These are phyloP conservation scores for Beauveria scarabaeidicola DNA, from an alignment of 2,329 filamentous ascomycete species.

Conservation along the genomic window DNA sequence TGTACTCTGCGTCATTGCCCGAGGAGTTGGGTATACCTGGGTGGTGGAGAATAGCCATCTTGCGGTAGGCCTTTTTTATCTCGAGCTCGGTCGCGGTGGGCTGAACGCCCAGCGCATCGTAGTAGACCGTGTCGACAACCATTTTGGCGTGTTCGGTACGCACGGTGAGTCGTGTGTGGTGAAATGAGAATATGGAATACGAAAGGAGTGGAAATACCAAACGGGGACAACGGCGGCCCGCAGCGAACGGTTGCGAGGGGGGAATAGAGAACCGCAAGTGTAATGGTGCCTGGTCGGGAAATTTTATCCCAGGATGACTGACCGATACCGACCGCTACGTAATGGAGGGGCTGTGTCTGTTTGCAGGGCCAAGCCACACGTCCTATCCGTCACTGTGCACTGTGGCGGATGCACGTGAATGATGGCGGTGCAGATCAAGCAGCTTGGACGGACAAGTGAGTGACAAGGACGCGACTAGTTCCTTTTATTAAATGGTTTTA, in stretches of 20 bases:
- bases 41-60: slow-evolving; percentile 88
- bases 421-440: neutral
- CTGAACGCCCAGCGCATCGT: slow-evolving; percentile 77
- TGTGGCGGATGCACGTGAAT: slow-evolving; percentile 8
- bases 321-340: slow-evolving; percentile 20
- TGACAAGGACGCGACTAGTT: no score
- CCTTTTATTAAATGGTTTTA: no score
- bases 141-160: slow-evolving; percentile 38
- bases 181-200: neutral
- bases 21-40: slow-evolving; percentile 49
- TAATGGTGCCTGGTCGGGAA: slow-evolving; percentile 12
- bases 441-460: neutral
- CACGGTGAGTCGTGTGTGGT: neutral
- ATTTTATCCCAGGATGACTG: slow-evolving; percentile 13
- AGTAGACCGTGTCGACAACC: slow-evolving; percentile 84
- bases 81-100: slow-evolving; percentile 81
- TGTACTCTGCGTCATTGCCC: neutral
- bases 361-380: neutral
- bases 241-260: neutral
- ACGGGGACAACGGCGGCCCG: neutral
- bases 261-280: neutral
- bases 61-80: slow-evolving; percentile 96
- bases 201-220: neutral
- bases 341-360: slow-evolving; percentile 28
- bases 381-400: slow-evolving; percentile 2